phyloP scores from a whole-genome alignment of 1,284 basidiomycete genomes.

The Moniliella sp. region DNA sequence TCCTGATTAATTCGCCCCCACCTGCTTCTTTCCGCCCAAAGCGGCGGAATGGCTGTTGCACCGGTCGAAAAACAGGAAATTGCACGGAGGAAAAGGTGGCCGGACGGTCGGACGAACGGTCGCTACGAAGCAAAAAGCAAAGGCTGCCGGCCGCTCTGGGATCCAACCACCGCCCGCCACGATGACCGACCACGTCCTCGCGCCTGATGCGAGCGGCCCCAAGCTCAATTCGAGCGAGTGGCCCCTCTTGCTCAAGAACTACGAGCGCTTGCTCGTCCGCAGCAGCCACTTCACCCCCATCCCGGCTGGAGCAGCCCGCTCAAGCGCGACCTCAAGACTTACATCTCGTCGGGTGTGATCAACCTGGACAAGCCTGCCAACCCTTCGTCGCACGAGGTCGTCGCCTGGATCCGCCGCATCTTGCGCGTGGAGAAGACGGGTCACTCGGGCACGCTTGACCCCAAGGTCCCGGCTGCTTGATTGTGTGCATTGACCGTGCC shows the following conservation, averaged over 20 bases:
- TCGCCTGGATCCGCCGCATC: slow-evolving; percentile 95
- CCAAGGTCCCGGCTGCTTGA: slow-evolving; percentile 92
- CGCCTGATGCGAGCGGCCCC: slow-evolving; percentile 34
- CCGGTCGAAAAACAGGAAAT: too few species aligned
- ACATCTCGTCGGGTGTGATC: slow-evolving; percentile 93
- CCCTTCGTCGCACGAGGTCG: slow-evolving; percentile 98
- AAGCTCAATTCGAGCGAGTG: slow-evolving; percentile 69
- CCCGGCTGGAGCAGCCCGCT: slow-evolving; percentile 70
- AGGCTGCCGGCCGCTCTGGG: too few species aligned
- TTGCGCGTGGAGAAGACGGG: slow-evolving; percentile 92
- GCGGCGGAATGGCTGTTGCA: too few species aligned
- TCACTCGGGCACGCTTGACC: slow-evolving; percentile 89
- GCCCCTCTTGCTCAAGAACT: slow-evolving; percentile 95
- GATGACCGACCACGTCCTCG: slow-evolving; percentile 36
- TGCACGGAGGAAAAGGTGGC: too few species aligned
- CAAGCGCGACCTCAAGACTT: slow-evolving; percentile 70
- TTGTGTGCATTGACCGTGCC: slow-evolving; percentile 98
- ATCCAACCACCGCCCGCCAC: too few species aligned
- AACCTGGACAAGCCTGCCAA: slow-evolving; percentile 99
- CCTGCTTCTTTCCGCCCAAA: too few species aligned
- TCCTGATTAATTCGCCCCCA: too few species aligned
- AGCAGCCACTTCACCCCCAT: slow-evolving; percentile 97
- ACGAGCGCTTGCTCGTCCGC: slow-evolving; percentile 77
- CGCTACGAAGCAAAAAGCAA: too few species aligned
- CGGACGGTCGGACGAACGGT: too few species aligned